These are phyloP conservation scores for Amauroascus niger DNA, from an alignment of 2,329 filamentous ascomycete genomes.

Conservation along the genomic window DNA sequence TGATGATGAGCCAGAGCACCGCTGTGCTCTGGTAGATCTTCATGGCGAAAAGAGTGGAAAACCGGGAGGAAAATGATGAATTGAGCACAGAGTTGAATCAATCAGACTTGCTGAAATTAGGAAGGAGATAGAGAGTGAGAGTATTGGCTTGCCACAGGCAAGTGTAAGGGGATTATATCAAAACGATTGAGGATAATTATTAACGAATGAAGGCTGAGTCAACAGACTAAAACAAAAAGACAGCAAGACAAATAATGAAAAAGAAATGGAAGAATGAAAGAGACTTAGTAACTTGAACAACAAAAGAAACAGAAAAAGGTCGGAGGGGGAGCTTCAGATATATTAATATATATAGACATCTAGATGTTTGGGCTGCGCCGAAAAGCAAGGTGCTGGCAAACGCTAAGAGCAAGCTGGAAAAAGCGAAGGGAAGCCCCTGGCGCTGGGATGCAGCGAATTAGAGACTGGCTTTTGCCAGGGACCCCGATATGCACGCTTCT, in stretches of 20 bases:
- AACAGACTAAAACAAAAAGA: slow-evolving; percentile 3
- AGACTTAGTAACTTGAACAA: background rate
- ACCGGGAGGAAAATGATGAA: background rate
- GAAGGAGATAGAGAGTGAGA: background rate
- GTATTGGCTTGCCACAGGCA: slow-evolving; percentile 10
- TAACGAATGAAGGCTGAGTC: slow-evolving; percentile 10
- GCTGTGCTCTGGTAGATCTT: slow-evolving; percentile 18
- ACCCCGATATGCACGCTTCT: background rate
- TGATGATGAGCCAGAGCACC: slow-evolving; percentile 18
- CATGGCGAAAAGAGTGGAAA: slow-evolving; percentile 17
- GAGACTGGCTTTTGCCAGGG: background rate
- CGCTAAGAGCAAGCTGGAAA: background rate
- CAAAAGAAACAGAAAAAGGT: background rate
- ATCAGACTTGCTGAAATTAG: slow-evolving; percentile 7
- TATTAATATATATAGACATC: slow-evolving; percentile 6
- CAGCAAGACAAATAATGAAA: background rate
- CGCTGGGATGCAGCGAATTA: slow-evolving; percentile 3
- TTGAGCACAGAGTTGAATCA: background rate
- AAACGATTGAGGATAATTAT: background rate
- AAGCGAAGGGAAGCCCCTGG: slow-evolving; percentile 7
- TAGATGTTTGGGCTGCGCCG: background rate
- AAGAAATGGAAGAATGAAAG: background rate
- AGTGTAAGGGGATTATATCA: slow-evolving; percentile 3
- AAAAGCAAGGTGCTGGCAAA: background rate
- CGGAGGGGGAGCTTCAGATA: background rate